Conservation (phyloP, 2,329 filamentous ascomycete genomes). For the Xylariaceae sp. region DNA sequence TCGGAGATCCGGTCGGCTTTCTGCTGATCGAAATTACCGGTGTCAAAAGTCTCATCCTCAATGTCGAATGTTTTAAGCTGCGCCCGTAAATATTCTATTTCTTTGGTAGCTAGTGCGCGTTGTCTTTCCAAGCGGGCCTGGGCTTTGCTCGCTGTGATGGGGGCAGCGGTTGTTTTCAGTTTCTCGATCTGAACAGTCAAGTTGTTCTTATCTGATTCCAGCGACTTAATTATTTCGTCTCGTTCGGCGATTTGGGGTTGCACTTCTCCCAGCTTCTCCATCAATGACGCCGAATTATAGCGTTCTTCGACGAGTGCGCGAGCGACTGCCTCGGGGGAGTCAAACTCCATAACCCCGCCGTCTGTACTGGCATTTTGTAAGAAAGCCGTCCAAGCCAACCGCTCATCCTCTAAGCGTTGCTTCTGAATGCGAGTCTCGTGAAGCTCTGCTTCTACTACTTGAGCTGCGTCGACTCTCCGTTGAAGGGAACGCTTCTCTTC, state of each 20-base stretch:
- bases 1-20: constrained; percentile 78
- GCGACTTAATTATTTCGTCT: constrained; percentile 72
- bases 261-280: constrained; percentile 79
- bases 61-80: constrained; percentile 88
- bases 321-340: constrained; percentile 86
- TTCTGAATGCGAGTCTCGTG: constrained; percentile 81
- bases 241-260: constrained; percentile 80
- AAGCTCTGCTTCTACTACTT: constrained; percentile 76
- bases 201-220: constrained; percentile 72
- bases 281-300: constrained; percentile 77
- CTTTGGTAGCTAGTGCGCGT: constrained; percentile 82
- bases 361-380: constrained; percentile 70
- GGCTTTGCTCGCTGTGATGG: constrained; percentile 66
- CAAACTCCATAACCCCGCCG: constrained; percentile 72
- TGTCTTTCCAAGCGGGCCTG: constrained; percentile 83
- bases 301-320: constrained; percentile 83
- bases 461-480: constrained; percentile 75
- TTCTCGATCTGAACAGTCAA: constrained; percentile 75
- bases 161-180: constrained; percentile 58
- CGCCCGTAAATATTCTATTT: constrained; percentile 90
- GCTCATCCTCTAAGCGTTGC: constrained; percentile 87
- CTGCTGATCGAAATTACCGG: constrained; percentile 76
- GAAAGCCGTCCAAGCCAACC: constrained; percentile 84
- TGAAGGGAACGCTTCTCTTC: constrained; percentile 90
- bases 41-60: constrained; percentile 86